Evolutionary conservation across 2,329 filamentous ascomycete genomes (phyloP).

Genomic region (Penicillium sp.): DNA sequence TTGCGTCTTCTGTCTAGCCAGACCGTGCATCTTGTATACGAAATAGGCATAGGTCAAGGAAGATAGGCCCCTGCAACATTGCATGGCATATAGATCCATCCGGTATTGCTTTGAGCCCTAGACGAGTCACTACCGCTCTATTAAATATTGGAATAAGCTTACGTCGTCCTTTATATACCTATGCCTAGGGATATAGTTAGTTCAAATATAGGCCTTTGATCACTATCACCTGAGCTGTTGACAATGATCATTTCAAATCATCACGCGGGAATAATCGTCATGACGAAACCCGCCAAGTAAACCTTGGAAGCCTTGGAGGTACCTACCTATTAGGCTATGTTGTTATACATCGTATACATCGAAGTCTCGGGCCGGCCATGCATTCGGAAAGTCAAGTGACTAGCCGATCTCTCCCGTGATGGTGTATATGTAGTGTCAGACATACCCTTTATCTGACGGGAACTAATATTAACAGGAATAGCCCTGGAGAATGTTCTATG

Average conservation of each 20-base stretch:
- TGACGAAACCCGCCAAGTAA: not conserved
- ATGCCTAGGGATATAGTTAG: not conserved
- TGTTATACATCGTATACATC: too few species aligned
- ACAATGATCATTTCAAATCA: too few species aligned
- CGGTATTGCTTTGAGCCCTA: not conserved
- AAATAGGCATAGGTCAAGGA: not conserved
- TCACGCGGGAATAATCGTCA: not conserved
- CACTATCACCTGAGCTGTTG: not conserved
- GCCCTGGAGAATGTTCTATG: not conserved
- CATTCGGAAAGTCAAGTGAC: not conserved
- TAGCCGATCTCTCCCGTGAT: conserved; percentile 2
- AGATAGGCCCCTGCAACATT: not conserved
- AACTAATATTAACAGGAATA: not conserved
- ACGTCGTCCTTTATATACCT: not conserved
- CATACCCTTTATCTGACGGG: not conserved
- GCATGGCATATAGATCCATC: not conserved
- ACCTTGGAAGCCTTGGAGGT: too few species aligned
- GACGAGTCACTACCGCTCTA: too few species aligned
- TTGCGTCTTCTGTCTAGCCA: not conserved
- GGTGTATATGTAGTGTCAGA: not conserved
- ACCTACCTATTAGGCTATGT: too few species aligned
- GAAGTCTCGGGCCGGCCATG: not conserved
- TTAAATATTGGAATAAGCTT: not conserved
- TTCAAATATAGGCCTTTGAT: not conserved
- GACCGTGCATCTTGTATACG: not conserved